Conservation (phyloP, 306 rosid species). For the Mucuna pruriens region DNA sequence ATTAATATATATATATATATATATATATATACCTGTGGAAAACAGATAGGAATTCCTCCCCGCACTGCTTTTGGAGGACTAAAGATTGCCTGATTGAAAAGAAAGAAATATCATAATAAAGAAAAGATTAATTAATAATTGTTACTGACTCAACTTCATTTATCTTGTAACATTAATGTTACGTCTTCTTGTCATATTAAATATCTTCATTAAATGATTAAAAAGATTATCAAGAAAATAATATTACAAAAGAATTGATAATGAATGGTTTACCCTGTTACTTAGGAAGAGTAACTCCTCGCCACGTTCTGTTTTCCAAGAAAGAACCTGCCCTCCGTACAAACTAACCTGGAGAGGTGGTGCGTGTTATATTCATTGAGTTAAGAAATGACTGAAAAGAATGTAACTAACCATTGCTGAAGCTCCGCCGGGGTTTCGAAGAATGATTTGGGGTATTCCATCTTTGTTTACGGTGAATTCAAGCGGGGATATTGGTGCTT, state of each 20-base stretch:
- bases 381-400: not conserved
- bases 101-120: not conserved
- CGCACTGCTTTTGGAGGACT: conserved; percentile 80
- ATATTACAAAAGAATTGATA: not conserved
- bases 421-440: conserved; percentile 72
- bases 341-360: conserved; percentile 67
- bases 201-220: too few relatives aligned
- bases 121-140: not conserved
- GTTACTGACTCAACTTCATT: not conserved
- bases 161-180: too few relatives aligned
- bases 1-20: too few relatives aligned
- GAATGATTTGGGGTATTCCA: conserved; percentile 64
- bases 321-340: conserved; percentile 91
- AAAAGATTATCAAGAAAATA: too few relatives aligned
- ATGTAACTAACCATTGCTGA: conserved; percentile 57
- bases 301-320: conserved; percentile 78
- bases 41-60: conserved; percentile 96
- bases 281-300: conserved; percentile 83
- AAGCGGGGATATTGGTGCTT: conserved; percentile 48
- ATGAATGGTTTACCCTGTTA: conserved; percentile 53
- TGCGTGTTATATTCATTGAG: not conserved
- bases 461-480: conserved; percentile 58
- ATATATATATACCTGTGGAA: conserved; percentile 95
- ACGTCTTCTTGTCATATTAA: too few relatives aligned
- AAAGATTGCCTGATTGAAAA: conserved; percentile 64